phyloP scores from a whole-genome alignment of 2,329 filamentous ascomycete genomes.

The Talaromyces sp. region DNA sequence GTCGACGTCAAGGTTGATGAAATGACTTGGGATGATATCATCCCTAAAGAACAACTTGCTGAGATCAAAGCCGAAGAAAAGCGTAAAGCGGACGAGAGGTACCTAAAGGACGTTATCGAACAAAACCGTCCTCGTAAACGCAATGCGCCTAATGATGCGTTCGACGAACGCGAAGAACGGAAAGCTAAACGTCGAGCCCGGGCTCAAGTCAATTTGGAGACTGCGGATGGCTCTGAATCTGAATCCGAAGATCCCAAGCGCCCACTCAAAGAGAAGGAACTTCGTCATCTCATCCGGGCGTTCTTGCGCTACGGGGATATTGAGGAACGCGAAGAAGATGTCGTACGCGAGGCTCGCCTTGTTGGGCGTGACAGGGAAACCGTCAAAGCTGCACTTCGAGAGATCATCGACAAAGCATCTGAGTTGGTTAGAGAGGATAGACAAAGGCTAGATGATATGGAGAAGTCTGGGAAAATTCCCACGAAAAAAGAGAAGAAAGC shows the following conservation, averaged over 20 bases:
- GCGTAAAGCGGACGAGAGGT: conserved; percentile 73
- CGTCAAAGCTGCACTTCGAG: conserved; percentile 67
- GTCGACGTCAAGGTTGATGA: conserved; percentile 94
- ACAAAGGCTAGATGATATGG: conserved; percentile 56
- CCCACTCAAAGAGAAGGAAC: conserved; percentile 88
- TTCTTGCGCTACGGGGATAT: conserved; percentile 89
- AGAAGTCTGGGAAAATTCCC: conserved; percentile 70
- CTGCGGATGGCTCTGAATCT: conserved; percentile 67
- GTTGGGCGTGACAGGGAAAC: conserved; percentile 76
- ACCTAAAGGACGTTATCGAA: conserved; percentile 74
- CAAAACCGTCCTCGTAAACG: conserved; percentile 76
- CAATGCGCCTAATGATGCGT: conserved; percentile 54
- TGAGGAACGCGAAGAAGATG: conserved; percentile 79
- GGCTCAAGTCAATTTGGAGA: conserved; percentile 58
- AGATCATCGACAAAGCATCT: conserved; percentile 69
- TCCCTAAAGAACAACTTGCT: conserved; percentile 86
- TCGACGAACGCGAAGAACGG: conserved; percentile 55
- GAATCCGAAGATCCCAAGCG: conserved; percentile 71
- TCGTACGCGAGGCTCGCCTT: conserved; percentile 80
- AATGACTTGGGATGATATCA: conserved; percentile 97
- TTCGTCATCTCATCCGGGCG: conserved; percentile 81
- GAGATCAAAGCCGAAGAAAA: conserved; percentile 87
- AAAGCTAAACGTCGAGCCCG: conserved; percentile 66
- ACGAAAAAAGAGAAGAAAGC: conserved; percentile 99
- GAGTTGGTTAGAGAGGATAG: conserved; percentile 68